Evolutionary conservation across 2,329 filamentous ascomycete genomes (phyloP).

Genomic region (Botrytis galanthina): DNA sequence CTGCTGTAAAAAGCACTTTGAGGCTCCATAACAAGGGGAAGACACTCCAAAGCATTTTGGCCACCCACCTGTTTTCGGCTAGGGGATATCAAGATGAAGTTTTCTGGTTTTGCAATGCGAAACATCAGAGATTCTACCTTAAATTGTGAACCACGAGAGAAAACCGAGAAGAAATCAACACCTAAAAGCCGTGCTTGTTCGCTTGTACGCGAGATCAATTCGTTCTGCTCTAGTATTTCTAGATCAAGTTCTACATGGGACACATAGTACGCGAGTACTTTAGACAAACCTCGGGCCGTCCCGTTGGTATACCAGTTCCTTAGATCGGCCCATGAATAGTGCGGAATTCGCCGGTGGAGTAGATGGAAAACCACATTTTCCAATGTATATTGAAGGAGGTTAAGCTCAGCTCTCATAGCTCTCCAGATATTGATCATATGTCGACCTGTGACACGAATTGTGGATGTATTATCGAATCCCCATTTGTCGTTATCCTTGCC

Average conservation of each 20-base stretch:
- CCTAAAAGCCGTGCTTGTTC: constrained; percentile 92
- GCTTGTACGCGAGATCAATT: constrained; percentile 82
- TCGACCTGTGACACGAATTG: constrained; percentile 85
- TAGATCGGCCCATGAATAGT: constrained; percentile 76
- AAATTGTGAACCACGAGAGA: constrained; percentile 92
- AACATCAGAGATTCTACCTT: constrained; percentile 99
- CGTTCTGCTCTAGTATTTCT: constrained; percentile 88
- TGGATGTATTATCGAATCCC: constrained; percentile 93
- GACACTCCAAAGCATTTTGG: constrained; percentile 91
- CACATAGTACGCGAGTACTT: constrained; percentile 75
- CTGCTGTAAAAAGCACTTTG: constrained; percentile 92
- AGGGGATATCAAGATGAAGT: constrained; percentile 85
- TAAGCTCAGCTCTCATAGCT: constrained; percentile 90
- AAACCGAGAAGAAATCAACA: constrained; percentile 95
- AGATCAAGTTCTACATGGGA: constrained; percentile 76
- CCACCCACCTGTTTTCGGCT: constrained; percentile 87
- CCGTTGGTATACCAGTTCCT: constrained; percentile 77
- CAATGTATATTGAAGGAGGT: constrained; percentile 90
- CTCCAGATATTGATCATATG: constrained; percentile 98
- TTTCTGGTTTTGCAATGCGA: constrained; percentile 94
- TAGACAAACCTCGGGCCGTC: constrained; percentile 66
- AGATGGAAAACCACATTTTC: constrained; percentile 94
- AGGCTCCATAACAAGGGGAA: constrained; percentile 96
- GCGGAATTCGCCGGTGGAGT: constrained; percentile 81
- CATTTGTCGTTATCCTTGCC: constrained; percentile 85